Base-by-base conservation (phyloP, 2,329 filamentous ascomycete species). In the Beauveria pseudobassiana region DNA sequence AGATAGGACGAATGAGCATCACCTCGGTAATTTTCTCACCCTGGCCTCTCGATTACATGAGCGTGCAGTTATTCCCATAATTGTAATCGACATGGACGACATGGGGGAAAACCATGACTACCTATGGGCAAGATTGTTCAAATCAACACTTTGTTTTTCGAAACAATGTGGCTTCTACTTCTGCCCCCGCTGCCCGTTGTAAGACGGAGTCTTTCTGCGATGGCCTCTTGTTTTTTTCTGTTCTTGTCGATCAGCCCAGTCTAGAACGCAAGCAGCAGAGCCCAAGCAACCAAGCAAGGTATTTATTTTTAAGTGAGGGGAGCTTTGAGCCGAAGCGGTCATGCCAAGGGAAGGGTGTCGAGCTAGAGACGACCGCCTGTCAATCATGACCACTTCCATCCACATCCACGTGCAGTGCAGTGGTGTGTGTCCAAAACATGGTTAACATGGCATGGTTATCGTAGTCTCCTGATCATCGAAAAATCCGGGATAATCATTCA, bases 181-280 rank as follows among this genome's bases (percentile, higher is more conserved):
- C 49, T 53, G 24, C 58, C 49, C 30, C 26, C 8, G 42, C n/a
- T 60, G 49, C 34, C 48, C n/a, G 49, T 60, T 60, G 48, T 38
- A 53, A 53, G 38, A 52, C n/a, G 40, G 22, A 24, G 22, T 43
- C 56, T 16, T 59, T 50, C 5, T 38, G 42, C 42, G 40, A 45
- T 28, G 54, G 48, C 24, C 18, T 26, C 28, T 10, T 16, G 3
- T 24, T 3, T 28, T 34, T 40, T 20, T 12, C 20, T 38, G 40
- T 10, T 8, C 3, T 48, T 46, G 54, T 57, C 43, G 54, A 57
- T 57, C 54, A 57, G 20, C 28, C 6, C 42, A 57, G 54, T 57
- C 54, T 48, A 48, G 54, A 57, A 57, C 54, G 3, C 53, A 48
- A 22, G 18, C 24, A 30, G 42, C 18, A 45, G n/a, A 30, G n/a